Percentiles rank a stretch among this genome's conserved stretches.
phyloP scores from a whole-genome alignment of 305 asterid genomes.

The Fraxinus sp. region DNA sequence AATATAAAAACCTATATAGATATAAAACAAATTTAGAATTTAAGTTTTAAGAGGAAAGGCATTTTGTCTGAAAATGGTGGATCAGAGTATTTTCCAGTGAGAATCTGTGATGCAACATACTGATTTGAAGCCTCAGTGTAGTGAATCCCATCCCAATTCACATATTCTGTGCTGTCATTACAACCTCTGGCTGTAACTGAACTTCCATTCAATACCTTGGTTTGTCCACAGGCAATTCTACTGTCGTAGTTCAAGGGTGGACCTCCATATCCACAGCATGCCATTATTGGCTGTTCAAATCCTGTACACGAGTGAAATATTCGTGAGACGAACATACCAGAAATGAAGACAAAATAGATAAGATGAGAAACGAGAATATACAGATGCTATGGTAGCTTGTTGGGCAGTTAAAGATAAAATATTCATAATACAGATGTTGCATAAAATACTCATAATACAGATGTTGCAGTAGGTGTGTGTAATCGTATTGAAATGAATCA shows the following conservation, averaged over 20 bases:
- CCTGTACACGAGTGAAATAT: conserved; percentile 43
- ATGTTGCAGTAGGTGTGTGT: background rate
- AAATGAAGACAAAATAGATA: conserved; percentile 4
- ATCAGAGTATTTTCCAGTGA: conserved; percentile 82
- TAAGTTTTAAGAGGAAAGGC: conserved; percentile 81
- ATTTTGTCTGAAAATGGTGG: conserved; percentile 77
- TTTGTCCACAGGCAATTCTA: conserved; percentile 73
- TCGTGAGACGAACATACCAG: background rate
- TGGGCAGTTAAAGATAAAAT: background rate
- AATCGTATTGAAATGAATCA: background rate
- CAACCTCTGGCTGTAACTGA: conserved; percentile 76
- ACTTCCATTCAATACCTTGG: conserved; percentile 69
- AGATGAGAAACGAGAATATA: background rate
- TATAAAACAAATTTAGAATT: conserved; percentile 43
- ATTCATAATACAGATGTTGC: background rate
- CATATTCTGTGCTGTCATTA: conserved; percentile 69
- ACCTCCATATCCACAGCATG: conserved; percentile 93
- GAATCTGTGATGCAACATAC: conserved; percentile 71
- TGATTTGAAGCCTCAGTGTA: conserved; percentile 91
- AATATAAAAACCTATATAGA: background rate
- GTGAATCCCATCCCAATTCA: conserved; percentile 98
- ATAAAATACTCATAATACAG: background rate
- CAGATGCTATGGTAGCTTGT: background rate
- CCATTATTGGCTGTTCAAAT: conserved; percentile 82
- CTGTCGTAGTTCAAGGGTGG: conserved; percentile 85